Percentiles rank a stretch among this genome's conserved stretches.
Evolutionary conservation across 1,284 basidiomycete genomes (phyloP).

Genomic region (Trametes hirsuta): DNA sequence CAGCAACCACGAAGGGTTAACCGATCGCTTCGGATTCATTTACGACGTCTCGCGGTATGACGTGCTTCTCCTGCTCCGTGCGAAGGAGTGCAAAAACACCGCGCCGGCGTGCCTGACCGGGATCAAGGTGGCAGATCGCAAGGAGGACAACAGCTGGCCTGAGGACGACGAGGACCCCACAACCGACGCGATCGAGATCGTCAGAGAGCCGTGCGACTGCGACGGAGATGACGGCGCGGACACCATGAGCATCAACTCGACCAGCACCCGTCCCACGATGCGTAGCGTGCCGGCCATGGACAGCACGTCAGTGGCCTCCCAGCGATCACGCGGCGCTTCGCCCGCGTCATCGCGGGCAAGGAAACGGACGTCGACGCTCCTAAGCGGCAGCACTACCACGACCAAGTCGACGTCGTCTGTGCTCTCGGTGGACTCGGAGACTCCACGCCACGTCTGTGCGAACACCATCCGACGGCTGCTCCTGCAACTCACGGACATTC

Average conservation of each 20-base stretch:
- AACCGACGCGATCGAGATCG: slow-evolving; percentile 52
- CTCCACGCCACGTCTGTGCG: slow-evolving; percentile 72
- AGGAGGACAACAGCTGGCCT: slow-evolving; percentile 76
- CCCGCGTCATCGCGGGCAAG: slow-evolving; percentile 53
- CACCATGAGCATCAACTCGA: slow-evolving; percentile 31
- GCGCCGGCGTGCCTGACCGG: slow-evolving; percentile 86
- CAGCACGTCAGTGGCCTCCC: slow-evolving; percentile 19
- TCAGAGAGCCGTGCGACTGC: slow-evolving; percentile 64
- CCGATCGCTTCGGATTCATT: slow-evolving; percentile 95
- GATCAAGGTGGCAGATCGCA: slow-evolving; percentile 82
- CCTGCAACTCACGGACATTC: slow-evolving; percentile 82
- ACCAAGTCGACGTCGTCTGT: slow-evolving; percentile 49
- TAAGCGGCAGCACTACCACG: slow-evolving; percentile 35
- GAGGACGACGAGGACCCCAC: slow-evolving; percentile 52
- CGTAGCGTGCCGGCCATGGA: slow-evolving; percentile 23
- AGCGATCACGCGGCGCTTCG: slow-evolving; percentile 45
- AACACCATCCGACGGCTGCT: slow-evolving; percentile 80
- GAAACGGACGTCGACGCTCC: slow-evolving; percentile 45
- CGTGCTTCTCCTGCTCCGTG: slow-evolving; percentile 73
- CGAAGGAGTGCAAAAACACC: slow-evolving; percentile 71
- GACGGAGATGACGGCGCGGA: slow-evolving; percentile 38
- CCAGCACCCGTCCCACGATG: slow-evolving; percentile 31
- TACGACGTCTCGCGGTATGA: slow-evolving; percentile 87
- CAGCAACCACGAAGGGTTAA: slow-evolving; percentile 67
- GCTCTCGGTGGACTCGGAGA: slow-evolving; percentile 56